Evolutionary conservation across 805 yeast genomes (phyloP).

Genomic region (Henningerozyma blattae): DNA sequence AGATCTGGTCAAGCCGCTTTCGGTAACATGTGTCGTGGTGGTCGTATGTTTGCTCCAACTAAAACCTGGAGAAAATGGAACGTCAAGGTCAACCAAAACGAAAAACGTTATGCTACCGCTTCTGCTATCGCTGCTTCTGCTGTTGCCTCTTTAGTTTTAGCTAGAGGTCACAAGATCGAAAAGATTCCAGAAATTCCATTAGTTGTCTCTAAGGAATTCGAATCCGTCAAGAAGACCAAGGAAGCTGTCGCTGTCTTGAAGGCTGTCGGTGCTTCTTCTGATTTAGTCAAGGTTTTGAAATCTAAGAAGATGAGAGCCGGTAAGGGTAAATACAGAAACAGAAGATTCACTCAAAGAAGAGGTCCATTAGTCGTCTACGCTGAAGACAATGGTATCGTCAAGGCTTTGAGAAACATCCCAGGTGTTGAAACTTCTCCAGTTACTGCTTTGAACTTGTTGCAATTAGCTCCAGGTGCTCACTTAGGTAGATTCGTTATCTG

Average conservation of each 20-base stretch:
- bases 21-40: conserved; percentile 99
- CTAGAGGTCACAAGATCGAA: conserved; percentile 99
- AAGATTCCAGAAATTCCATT: conserved; percentile 96
- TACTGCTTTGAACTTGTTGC: conserved; percentile 84
- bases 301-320: conserved; percentile 99
- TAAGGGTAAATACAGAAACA: conserved; percentile 99
- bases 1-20: conserved; percentile 99
- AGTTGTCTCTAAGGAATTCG: conserved; percentile 88
- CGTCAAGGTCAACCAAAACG: conserved; percentile 99
- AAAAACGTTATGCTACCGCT: conserved; percentile 99
- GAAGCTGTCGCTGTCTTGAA: conserved; percentile 97
- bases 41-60: conserved; percentile 99
- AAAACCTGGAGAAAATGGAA: conserved; percentile 99
- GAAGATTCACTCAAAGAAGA: conserved; percentile 99
- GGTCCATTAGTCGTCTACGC: conserved; percentile 99
- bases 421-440: conserved; percentile 98
- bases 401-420: conserved; percentile 99
- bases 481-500: conserved; percentile 99
- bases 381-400: conserved; percentile 93
- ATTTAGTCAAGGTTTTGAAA: conserved; percentile 93
- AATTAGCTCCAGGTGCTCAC: conserved; percentile 99
- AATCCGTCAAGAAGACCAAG: conserved; percentile 91
- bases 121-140: conserved; percentile 99
- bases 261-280: conserved; percentile 98
- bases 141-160: conserved; percentile 94